Percentiles rank a stretch among this genome's conserved stretches.
Evolutionary conservation across 371 early-diverging fungal genomes (phyloP).

Genomic region (Furculomyces boomerangus): DNA sequence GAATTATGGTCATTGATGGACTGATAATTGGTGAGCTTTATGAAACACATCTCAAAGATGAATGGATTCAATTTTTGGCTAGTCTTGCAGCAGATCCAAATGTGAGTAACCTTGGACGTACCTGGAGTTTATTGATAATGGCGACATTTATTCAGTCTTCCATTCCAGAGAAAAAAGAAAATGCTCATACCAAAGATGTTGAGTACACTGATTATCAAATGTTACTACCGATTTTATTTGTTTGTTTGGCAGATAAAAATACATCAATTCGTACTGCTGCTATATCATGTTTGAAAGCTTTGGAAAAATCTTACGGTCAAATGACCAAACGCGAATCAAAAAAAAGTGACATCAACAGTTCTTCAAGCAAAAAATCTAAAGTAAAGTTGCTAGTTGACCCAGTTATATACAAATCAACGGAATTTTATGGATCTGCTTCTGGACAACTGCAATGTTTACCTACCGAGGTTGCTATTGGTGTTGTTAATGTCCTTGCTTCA

Average conservation of each 20-base stretch:
- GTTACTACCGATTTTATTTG: conserved; percentile 52
- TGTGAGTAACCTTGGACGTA: conserved; percentile 19
- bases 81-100: conserved; percentile 34
- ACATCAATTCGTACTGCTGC: conserved; percentile 36
- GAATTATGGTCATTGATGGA: conserved; percentile 17
- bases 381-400: neutral
- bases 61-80: conserved; percentile 42
- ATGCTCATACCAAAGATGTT: neutral
- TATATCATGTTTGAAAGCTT: conserved; percentile 29
- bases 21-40: conserved; percentile 32
- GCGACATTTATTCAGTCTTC: conserved; percentile 21
- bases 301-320: conserved; percentile 24
- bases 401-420: conserved; percentile 31
- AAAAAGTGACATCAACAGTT: conserved; percentile 1
- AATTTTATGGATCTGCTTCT: conserved; percentile 28
- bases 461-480: conserved; percentile 26
- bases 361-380: neutral
- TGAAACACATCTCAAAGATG: conserved; percentile 28
- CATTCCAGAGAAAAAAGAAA: conserved; percentile 4
- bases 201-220: conserved; percentile 50
- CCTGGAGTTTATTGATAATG: conserved; percentile 44
- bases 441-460: conserved; percentile 31
- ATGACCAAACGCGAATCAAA: conserved; percentile 23
- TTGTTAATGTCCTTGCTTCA: conserved; percentile 29
- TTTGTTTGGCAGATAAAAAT: conserved; percentile 33